Base-by-base conservation (phyloP, 1,284 basidiomycete species). In the Tilletia indica region DNA sequence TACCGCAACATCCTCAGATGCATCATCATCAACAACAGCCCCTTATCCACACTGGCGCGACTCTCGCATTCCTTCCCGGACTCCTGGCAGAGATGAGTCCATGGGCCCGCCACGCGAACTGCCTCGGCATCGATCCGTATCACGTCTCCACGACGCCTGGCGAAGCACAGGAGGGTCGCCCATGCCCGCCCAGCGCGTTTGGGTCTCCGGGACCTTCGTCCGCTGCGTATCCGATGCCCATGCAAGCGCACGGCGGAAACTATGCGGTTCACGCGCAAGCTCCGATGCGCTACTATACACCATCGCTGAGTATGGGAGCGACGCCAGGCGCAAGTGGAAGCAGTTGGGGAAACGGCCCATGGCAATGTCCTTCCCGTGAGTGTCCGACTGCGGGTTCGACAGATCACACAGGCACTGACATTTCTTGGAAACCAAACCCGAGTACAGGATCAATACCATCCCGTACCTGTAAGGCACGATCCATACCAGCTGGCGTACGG, bases 81-180 rank as follows among this genome's bases (percentile, higher is more conserved):
- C 14, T 3, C 42, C 42, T 0, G 42, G 42, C 6, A 58, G 56
- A 25, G 34, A 64, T 36, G 34, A 19, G 61, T 16, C 36, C 1
- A 39, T 39, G 16, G 61, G 61, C 6, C 61, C 61, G 36, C 36
- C 61, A 14, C 34, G 36, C 14, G 34, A 64, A 6, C 38, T 64
- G 31, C 61, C 14, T 42, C 34, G 61, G 61, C 61, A 64, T 64
- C 61, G 61, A 34, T 64, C 61, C 12, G 61, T 39, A 16, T 64
- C 61, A n/a, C 61, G 61, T 3, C 61, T 64, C 6, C 38, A 25
- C 2, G 61, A 64, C 61, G 31, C 36, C 12, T 64, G 61, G 61
- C 34, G 36, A 34, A 39, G 61, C 61, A 36, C 61, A 11, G 61
- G 36, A 64, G 51, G 51, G 16, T 54, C 51, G 51, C 51, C 51